Evolutionary conservation across 345 rosid species (phyloP), one percentile per base, ranked within the genome.

Genomic region (Citrus medica): DNA sequence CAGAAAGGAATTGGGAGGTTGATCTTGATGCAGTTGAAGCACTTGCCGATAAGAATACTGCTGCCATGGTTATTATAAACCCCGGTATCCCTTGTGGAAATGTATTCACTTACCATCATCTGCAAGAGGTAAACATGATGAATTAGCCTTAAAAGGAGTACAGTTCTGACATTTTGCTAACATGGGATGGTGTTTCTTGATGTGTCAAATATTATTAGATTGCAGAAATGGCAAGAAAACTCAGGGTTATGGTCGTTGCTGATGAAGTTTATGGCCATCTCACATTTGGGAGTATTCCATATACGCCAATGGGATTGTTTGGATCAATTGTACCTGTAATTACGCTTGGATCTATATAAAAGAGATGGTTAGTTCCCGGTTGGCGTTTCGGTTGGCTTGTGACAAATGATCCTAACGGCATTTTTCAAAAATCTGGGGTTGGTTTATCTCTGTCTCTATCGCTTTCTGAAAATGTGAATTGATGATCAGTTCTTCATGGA

Each of bases 341-440:
- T 42, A 93, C 94, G 0, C 71, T 91, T 24, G 94, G 97, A 1
- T 89, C 94, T 42, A 81, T 93, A 79, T 91, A 95, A 4, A 90
- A 93, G 86, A 87, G 92, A 80, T 93, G 92, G 95, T 61, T 90
- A 30, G 93, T 90, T 82, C 98, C 95, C 37, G 94, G 98, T 51
- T 93, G 98, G 97, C 83, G 95, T 71, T 78, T 90, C 1, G 97
- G 97, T 55, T 91, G 97, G 98, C 82, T 89, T 48, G 90, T 77
- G 38, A 77, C 88, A 32, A 84, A 78, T 79, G 95, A 93, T 78
- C 92, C 95, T 2, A 76, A 80, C 46, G 89, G 87, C 77, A 85
- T 85, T 55, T 82, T 93, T 46, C 77, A 65, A 48, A 70, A 90
- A 75, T 76, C 86, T 2, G 89, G 92, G 86, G 97, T 91, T 10